These are phyloP conservation scores for Deuterostichococcus epilithicus DNA, from an alignment of 139 green algal species.

Conservation along the genomic window DNA sequence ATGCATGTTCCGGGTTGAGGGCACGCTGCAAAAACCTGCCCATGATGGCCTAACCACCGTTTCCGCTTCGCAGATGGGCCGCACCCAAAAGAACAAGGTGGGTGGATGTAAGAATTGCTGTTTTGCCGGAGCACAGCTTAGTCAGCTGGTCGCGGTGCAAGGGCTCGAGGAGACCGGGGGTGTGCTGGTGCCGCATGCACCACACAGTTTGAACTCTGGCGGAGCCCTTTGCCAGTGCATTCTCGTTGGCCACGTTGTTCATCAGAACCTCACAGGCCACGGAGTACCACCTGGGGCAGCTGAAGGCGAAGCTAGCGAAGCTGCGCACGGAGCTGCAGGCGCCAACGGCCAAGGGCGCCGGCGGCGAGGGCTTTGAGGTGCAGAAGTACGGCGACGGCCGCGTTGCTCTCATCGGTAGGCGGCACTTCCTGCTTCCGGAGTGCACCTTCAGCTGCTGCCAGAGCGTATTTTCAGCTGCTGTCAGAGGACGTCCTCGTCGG, in stretches of 20 bases:
- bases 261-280: constrained; percentile 49
- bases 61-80: constrained; percentile 80
- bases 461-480: not conserved
- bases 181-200: no score
- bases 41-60: no score
- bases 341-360: constrained; percentile 43
- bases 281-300: constrained; percentile 92
- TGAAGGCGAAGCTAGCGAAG: constrained; percentile 97
- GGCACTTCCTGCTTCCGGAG: not conserved
- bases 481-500: no score
- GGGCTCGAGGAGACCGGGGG: no score
- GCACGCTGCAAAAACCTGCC: no score
- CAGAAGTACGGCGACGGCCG: constrained; percentile 94
- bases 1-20: not conserved
- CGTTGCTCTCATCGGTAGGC: constrained; percentile 87
- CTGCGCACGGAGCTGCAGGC: constrained; percentile 93
- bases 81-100: constrained; percentile 98
- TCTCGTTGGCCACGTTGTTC: no score
- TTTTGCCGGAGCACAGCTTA: no score
- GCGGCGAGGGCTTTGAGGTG: constrained; percentile 95
- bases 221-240: no score
- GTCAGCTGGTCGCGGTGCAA: no score
- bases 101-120: no score
- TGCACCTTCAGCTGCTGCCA: not conserved
- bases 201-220: no score